These are phyloP conservation scores for Aphanomyces stellatus DNA, from an alignment of 352 stramenopile species.

Conservation along the genomic window DNA sequence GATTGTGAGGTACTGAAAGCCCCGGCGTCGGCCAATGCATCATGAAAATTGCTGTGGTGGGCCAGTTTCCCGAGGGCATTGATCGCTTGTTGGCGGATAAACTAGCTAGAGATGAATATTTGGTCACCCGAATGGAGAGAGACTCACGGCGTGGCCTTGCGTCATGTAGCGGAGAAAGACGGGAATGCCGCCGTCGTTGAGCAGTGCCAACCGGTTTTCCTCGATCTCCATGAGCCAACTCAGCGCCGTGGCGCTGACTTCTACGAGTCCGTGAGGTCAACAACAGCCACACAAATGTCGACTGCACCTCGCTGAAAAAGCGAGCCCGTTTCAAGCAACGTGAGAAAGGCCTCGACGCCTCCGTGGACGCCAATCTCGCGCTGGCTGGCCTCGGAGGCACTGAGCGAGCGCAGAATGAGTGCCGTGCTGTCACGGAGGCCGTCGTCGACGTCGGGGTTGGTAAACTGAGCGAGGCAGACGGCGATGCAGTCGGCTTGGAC, in stretches of 20 bases:
- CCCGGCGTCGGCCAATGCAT: background rate
- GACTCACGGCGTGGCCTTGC: background rate
- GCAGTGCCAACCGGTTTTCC: constrained; percentile 8
- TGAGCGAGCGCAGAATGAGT: constrained; percentile 1
- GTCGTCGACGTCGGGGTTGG: background rate
- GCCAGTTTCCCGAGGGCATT: constrained; percentile 13
- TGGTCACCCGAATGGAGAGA: too few species aligned
- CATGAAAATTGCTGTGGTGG: constrained; percentile 4
- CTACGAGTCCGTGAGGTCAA: background rate
- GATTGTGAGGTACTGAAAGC: constrained; percentile 5
- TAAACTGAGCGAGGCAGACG: constrained; percentile 13
- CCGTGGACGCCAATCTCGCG: constrained; percentile 13
- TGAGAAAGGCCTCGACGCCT: constrained; percentile 13
- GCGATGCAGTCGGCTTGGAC: constrained; percentile 3
- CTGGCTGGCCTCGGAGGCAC: constrained; percentile 10
- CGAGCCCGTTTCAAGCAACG: constrained; percentile 1
- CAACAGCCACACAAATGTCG: background rate
- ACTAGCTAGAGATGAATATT: too few species aligned
- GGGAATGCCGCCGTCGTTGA: constrained; percentile 5
- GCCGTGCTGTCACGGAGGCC: constrained; percentile 1
- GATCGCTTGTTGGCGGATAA: constrained; percentile 15
- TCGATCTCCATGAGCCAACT: constrained; percentile 18
- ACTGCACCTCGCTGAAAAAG: background rate
- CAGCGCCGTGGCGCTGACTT: constrained; percentile 10
- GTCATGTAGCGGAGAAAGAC: constrained; percentile 7